Evolutionary conservation across 192 early-diverging fungal species (phyloP), one percentile per base, ranked within the genome.

Genomic region (Backusella circina): DNA sequence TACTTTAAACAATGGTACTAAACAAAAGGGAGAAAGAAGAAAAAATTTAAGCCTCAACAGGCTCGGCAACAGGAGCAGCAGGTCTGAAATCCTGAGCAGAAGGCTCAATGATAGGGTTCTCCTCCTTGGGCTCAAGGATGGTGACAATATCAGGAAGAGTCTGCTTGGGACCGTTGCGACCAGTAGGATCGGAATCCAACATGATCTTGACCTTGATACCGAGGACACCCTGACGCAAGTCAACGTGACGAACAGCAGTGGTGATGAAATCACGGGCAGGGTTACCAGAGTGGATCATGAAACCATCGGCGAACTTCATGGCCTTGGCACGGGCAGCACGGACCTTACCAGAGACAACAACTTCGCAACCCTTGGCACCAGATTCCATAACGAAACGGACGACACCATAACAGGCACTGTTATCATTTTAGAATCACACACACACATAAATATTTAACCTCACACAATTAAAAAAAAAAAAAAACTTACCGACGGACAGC

Each of bases 201-300:
- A 99, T 99, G 84, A 99, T 99, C 95, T 99, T 99, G 87, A 99
- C 98, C 91, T 97, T 96, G 91, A 99, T 94, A 87, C 98, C 98
- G 67, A 99, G 87, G 72, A 99, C 97, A 90, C 98, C 98, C 86
- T 99, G 98, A 82, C 95, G 93, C 84, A 99, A 91, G 78, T 97
- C 88, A 77, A 99, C 98, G 93, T 97, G 96, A 81, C 98, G 94
- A 76, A 96, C 93, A 70, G 98, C 96, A 71, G 89, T n/a, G n/a
- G n/a, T n/a, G n/a, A n/a, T n/a, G n/a, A n/a, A n/a, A n/a, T 97
- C 94, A 84, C 89, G 86, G 81, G 95, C 93, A 85, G 98, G 98
- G 86, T 98, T 93, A 89, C 98, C 98, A 85, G 96, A 97, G 95
- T 99, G 96, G 87, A 99, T 94, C 96, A 99, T 97, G 92, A 99